Percentiles rank a stretch among this genome's conserved stretches.
phyloP scores from a whole-genome alignment of 805 yeast genomes.

The Saccharomycopsis vini region DNA sequence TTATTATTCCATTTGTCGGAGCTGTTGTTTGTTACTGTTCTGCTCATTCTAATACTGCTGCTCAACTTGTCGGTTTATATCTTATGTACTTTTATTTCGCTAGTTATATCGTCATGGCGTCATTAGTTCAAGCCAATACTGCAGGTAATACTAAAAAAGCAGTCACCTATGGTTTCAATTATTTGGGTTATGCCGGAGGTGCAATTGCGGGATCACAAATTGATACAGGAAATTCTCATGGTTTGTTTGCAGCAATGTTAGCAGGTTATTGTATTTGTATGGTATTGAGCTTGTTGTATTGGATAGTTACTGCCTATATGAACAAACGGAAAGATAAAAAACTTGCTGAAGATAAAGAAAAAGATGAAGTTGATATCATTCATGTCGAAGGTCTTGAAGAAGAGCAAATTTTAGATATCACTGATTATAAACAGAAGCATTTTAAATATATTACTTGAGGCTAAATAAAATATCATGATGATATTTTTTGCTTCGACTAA shows the following conservation, averaged over 20 bases:
- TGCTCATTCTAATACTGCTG: conserved; percentile 23
- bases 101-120: conserved; percentile 28
- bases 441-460: conserved; percentile 28
- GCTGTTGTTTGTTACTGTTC: conserved; percentile 28
- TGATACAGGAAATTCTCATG: conserved; percentile 36
- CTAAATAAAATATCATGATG: no score
- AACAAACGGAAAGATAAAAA: conserved; percentile 26
- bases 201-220: conserved; percentile 69
- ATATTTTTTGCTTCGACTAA: not conserved
- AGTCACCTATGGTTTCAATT: conserved; percentile 39
- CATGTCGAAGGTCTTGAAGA: conserved; percentile 25
- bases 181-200: conserved; percentile 60
- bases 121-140: conserved; percentile 38
- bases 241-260: conserved; percentile 37
- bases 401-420: conserved; percentile 30
- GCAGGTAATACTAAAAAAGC: conserved; percentile 67
- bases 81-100: conserved; percentile 32
- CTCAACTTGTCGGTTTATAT: conserved; percentile 30
- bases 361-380: conserved; percentile 19
- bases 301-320: conserved; percentile 26
- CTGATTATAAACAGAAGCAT: conserved; percentile 30
- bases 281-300: conserved; percentile 28
- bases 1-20: conserved; percentile 25
- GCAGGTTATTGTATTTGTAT: conserved; percentile 34
- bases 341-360: conserved; percentile 4